These are phyloP conservation scores for Lactuca saligna DNA, from an alignment of 129 eudicot genomes.

Conservation along the genomic window DNA sequence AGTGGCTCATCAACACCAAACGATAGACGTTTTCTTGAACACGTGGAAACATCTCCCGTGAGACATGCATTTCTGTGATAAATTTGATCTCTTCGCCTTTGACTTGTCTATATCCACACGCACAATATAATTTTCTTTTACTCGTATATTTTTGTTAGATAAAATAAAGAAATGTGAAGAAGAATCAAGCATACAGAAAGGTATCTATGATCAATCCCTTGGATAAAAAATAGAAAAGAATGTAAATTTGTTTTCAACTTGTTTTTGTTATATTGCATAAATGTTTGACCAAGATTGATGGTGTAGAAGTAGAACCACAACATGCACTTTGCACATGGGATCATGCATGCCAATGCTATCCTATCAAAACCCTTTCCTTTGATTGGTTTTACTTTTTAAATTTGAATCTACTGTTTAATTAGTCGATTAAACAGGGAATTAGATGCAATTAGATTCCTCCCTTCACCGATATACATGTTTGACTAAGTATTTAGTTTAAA, in stretches of 20 bases:
- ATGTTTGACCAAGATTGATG: constrained; percentile 32
- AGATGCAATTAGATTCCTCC: constrained; percentile 7
- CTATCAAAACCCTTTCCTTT: constrained; percentile 1
- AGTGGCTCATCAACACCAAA: constrained; percentile 10
- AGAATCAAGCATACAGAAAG: constrained; percentile 9
- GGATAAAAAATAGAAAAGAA: neutral
- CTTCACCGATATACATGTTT: constrained; percentile 9
- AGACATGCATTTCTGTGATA: constrained; percentile 36
- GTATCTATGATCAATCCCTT: neutral
- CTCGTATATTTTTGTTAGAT: neutral
- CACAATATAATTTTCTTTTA: constrained; percentile 3
- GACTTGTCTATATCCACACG: constrained; percentile 33
- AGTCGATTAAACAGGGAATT: constrained; percentile 9
- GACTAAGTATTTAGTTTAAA: constrained; percentile 9
- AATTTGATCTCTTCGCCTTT: constrained; percentile 12
- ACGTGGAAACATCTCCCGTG: constrained; percentile 30
- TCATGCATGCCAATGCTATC: constrained; percentile 35
- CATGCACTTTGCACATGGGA: constrained; percentile 44
- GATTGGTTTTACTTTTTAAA: neutral
- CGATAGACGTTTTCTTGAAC: neutral
- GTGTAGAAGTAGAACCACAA: constrained; percentile 20
- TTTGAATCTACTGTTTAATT: neutral
- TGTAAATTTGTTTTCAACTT: constrained; percentile 8
- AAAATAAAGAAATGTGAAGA: neutral
- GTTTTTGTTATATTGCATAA: constrained; percentile 22